phyloP scores from a whole-genome alignment of 768 basidiomycete genomes.

The Amanita thiersii region DNA sequence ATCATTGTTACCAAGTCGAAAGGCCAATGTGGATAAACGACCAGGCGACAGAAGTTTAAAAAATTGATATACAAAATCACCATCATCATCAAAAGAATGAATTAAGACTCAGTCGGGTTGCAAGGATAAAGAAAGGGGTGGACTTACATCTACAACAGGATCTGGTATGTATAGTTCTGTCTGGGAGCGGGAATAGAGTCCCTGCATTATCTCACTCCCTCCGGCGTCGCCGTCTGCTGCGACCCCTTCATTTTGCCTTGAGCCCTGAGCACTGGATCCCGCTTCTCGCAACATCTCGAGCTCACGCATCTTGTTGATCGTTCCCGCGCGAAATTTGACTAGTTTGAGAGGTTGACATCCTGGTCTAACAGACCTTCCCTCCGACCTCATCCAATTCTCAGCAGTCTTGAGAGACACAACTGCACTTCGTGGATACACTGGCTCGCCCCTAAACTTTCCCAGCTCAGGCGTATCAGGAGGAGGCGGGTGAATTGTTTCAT shows the following conservation, averaged over 20 bases:
- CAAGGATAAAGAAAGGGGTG: no score
- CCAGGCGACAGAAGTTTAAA: neutral
- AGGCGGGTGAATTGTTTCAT: constrained; percentile 76
- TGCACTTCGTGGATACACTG: constrained; percentile 80
- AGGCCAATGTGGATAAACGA: constrained; percentile 6
- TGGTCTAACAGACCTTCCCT: constrained; percentile 63
- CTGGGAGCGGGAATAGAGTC: constrained; percentile 78
- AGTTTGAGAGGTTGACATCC: constrained; percentile 84
- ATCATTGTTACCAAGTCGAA: constrained; percentile 4
- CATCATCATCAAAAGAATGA: neutral
- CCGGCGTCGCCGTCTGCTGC: constrained; percentile 11
- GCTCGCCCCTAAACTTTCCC: constrained; percentile 88
- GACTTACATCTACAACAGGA: constrained; percentile 79
- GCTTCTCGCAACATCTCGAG: constrained; percentile 35
- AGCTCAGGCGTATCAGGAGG: constrained; percentile 56
- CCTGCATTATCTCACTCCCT: constrained; percentile 66
- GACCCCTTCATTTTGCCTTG: no score
- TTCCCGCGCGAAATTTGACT: constrained; percentile 79
- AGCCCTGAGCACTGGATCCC: constrained; percentile 27
- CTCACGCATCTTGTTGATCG: constrained; percentile 70
- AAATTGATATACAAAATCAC: neutral
- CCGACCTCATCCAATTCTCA: constrained; percentile 89
- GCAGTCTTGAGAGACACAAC: constrained; percentile 84
- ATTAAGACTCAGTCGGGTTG: neutral
- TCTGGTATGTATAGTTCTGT: constrained; percentile 75